Base-by-base conservation (phyloP, 441 rosid genomes). In the Raphanus hybrid region DNA sequence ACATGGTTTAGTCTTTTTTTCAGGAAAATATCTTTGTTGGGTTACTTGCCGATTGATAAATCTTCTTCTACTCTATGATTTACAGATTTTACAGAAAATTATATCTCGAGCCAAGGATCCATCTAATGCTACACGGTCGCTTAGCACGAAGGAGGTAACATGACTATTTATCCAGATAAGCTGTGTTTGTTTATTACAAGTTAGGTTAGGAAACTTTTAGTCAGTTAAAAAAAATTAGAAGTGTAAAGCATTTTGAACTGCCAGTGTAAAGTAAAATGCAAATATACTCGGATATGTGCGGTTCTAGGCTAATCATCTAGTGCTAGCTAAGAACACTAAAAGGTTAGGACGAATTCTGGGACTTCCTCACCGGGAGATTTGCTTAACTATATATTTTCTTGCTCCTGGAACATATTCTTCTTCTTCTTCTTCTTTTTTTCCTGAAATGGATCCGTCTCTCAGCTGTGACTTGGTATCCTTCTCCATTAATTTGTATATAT, bases 121-220 rank as follows among this genome's bases (percentile, higher is more conserved):
- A 43, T 66, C 78, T 32, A 78, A 61, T 76, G 83, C 93, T 79
- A 86, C 89, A 78, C 92, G 97, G 83, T 84, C 98, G 62, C 90
- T 96, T 8, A 91, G 97, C 84, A 93, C 99, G 5, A 93, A 96
- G 79, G 99, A 96, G 99, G 99, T 96, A 80, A 65, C 57, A 70
- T 58, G 54, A 60, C 64, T 74, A 8, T 65, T n/a, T n/a, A 55
- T 69, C 66, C 41, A 37, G 73, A 65, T 9, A 60, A 75, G 29
- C 65, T 75, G 37, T 67, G 57, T 57, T 50, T 69, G 54, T 69
- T 70, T 76, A 9, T 60, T 64, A 20, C 66, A 35, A 26, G 34
- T 52, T 34, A 39, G 2, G 1, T 50, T 73, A 48, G 60, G 66
- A 59, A 65, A 20, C 57, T 59, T 37, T 63, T 50, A 62, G 32